Conservation (phyloP, 495 filamentous ascomycete genomes). For the Neurospora pannonica region DNA sequence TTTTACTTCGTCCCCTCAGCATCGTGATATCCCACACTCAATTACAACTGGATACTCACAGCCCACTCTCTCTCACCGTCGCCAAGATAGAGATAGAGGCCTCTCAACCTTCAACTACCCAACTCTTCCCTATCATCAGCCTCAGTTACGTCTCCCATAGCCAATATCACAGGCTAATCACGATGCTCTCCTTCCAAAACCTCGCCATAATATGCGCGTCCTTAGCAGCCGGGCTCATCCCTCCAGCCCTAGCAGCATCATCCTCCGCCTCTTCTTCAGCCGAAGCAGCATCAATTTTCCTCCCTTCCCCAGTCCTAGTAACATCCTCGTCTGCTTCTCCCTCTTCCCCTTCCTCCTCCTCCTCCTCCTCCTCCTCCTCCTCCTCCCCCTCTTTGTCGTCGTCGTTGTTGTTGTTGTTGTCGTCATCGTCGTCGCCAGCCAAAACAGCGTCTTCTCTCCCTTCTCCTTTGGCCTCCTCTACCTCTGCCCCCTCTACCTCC, state of each 20-base stretch:
- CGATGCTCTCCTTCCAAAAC: not conserved
- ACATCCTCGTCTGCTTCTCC: not conserved
- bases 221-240: not conserved
- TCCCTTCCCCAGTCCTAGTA: not conserved
- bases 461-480: not conserved
- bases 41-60: not conserved
- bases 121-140: not conserved
- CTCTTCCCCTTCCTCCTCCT: not conserved
- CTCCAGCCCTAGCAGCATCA: not conserved
- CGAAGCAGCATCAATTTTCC: not conserved
- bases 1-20: not conserved
- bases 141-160: not conserved
- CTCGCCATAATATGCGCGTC: not conserved
- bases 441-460: not conserved
- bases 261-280: not conserved
- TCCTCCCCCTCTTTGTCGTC: no score
- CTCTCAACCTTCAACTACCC: not conserved
- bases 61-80: not conserved
- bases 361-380: not conserved
- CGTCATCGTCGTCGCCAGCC: no score
- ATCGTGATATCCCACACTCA: not conserved
- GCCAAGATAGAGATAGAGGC: not conserved
- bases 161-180: not conserved
- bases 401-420: no score
- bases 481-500: not conserved